Evolutionary conservation across 2,329 filamentous ascomycete genomes (phyloP).

Genomic region (Apiospora phragmitis): DNA sequence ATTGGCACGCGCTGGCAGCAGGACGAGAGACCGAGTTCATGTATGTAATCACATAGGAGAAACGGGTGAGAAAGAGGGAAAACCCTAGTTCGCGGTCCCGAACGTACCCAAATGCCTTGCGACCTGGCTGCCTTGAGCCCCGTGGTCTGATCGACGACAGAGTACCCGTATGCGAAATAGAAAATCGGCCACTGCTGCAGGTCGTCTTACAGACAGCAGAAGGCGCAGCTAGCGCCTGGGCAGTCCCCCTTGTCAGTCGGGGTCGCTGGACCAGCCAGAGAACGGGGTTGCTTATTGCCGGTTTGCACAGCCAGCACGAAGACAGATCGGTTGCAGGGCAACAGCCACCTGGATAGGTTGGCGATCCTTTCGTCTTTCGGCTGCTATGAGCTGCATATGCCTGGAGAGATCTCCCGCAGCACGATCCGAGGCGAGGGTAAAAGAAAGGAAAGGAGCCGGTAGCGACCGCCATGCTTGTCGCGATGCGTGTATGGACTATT

Average conservation of each 20-base stretch:
- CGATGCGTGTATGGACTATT: not conserved
- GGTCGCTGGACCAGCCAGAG: not conserved
- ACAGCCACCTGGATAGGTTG: not conserved
- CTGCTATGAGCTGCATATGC: not conserved
- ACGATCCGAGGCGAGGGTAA: not conserved
- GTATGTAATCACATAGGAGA: not conserved
- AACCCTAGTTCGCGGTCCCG: not conserved
- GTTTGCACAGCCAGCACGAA: constrained; percentile 1
- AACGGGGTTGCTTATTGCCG: not conserved
- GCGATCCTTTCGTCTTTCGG: not conserved
- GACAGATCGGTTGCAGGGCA: not conserved
- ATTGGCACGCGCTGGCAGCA: not conserved
- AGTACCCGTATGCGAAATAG: constrained; percentile 7
- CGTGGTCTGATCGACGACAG: constrained; percentile 1
- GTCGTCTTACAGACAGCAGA: constrained; percentile 9
- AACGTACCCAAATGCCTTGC: not conserved
- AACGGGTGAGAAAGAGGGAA: not conserved
- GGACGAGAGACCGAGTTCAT: not conserved
- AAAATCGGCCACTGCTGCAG: constrained; percentile 1
- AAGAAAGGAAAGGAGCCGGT: not conserved
- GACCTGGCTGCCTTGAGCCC: not conserved
- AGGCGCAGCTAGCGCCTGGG: constrained; percentile 9
- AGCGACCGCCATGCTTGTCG: not conserved
- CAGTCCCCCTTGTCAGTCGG: not conserved
- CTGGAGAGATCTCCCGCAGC: constrained; percentile 2